Evolutionary conservation across 208 protist species (phyloP).

Genomic region (Acanthamoeba triangularis): DNA sequence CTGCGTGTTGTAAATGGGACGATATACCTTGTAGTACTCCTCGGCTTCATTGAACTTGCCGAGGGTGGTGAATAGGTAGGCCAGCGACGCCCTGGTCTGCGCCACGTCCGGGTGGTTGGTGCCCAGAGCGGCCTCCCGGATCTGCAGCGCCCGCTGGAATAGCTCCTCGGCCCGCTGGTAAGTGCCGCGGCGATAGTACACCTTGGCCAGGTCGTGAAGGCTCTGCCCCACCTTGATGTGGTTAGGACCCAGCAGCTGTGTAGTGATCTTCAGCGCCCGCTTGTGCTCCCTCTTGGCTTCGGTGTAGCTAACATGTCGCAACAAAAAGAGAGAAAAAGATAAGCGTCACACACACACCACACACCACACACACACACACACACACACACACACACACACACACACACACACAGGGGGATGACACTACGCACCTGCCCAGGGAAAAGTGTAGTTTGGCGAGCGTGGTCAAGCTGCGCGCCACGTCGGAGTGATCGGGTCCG

Average conservation of each 20-base stretch:
- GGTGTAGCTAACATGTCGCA: slow-evolving; percentile 39
- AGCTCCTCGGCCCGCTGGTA: slow-evolving; percentile 53
- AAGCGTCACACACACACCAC: not conserved
- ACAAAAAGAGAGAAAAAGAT: not conserved
- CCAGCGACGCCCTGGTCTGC: slow-evolving; percentile 58
- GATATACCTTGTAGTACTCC: slow-evolving; percentile 70
- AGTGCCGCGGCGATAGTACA: slow-evolving; percentile 60
- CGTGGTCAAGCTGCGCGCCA: slow-evolving; percentile 66
- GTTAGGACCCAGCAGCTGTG: slow-evolving; percentile 63
- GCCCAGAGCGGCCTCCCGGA: slow-evolving; percentile 59
- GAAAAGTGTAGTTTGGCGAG: slow-evolving; percentile 77
- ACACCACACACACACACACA: not conserved
- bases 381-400: too few species aligned
- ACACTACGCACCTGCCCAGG: slow-evolving; percentile 17
- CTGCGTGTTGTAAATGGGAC: not conserved
- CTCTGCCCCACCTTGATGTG: slow-evolving; percentile 73
- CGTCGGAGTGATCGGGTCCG: slow-evolving; percentile 69
- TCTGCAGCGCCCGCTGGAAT: slow-evolving; percentile 57
- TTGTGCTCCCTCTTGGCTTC: slow-evolving; percentile 69
- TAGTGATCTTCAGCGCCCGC: slow-evolving; percentile 70
- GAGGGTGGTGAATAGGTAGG: slow-evolving; percentile 75
- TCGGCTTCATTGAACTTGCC: slow-evolving; percentile 75
- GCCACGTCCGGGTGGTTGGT: slow-evolving; percentile 72
- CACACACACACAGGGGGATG: too few species aligned
- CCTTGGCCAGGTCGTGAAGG: slow-evolving; percentile 66